Evolutionary conservation across 2,329 filamentous ascomycete genomes (phyloP).

Genomic region (Mollisiaceae sp.): DNA sequence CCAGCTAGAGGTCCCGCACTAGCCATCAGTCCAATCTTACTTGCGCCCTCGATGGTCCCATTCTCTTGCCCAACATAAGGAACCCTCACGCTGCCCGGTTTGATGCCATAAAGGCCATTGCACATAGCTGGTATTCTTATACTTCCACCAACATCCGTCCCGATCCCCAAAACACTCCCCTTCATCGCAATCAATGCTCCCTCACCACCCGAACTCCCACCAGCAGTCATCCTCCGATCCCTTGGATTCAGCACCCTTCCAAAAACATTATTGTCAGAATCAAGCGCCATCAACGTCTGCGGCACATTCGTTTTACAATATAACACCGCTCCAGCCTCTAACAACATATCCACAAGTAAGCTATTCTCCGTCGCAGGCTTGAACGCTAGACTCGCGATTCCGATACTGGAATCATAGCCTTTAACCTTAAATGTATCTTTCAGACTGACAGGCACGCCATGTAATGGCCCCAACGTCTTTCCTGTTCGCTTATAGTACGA

Average conservation of each 20-base stretch:
- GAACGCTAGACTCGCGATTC: slow-evolving; percentile 60
- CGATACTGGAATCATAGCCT: slow-evolving; percentile 57
- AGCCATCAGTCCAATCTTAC: slow-evolving; percentile 54
- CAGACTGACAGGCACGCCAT: slow-evolving; percentile 62
- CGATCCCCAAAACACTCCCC: slow-evolving; percentile 61
- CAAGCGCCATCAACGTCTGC: slow-evolving; percentile 58
- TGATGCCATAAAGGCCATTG: slow-evolving; percentile 56
- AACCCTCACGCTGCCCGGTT: slow-evolving; percentile 49
- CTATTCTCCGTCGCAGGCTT: slow-evolving; percentile 59
- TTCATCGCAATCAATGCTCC: slow-evolving; percentile 62
- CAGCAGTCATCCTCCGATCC: slow-evolving; percentile 63
- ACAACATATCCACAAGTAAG: slow-evolving; percentile 61
- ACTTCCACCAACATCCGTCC: slow-evolving; percentile 64
- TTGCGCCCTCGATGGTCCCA: slow-evolving; percentile 57
- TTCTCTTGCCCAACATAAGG: slow-evolving; percentile 50
- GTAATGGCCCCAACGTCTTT: slow-evolving; percentile 60
- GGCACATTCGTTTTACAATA: slow-evolving; percentile 75
- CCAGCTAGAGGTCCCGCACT: slow-evolving; percentile 54
- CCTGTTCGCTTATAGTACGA: slow-evolving; percentile 46
- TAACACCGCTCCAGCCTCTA: slow-evolving; percentile 66
- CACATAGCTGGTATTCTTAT: slow-evolving; percentile 53
- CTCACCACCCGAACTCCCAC: slow-evolving; percentile 69
- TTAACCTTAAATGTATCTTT: slow-evolving; percentile 66
- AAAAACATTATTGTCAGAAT: slow-evolving; percentile 65
- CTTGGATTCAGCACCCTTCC: slow-evolving; percentile 66